Base-by-base conservation (phyloP, 2,329 filamentous ascomycete genomes). In the Xylariaceae sp. region DNA sequence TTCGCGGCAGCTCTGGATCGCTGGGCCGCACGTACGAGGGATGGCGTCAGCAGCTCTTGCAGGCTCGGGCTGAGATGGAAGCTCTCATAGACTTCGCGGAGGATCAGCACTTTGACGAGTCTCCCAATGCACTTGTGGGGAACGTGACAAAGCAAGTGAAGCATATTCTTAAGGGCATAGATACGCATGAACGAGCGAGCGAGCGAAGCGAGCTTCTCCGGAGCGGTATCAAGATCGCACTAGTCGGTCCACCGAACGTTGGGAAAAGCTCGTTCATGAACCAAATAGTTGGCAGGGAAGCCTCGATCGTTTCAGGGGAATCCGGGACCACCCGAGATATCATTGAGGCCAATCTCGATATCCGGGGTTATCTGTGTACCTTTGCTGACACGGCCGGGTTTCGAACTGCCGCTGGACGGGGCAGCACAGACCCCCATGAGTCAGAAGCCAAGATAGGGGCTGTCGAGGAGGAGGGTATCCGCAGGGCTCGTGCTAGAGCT, bases 61-160 rank as follows among this genome's bases (percentile, higher is more conserved):
- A 89, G 60, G 93, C 93, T 9, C 85, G 95, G 1, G 95, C 91
- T 9, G 93, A 98, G 75, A 81, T 99, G 40, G 95, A 99, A 74
- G 95, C 95, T 0, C 76, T 99, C 64, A 98, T 99, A 59, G 95
- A 99, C 74, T 99, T 99, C 71, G 89, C 91, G 1, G 95, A 99
- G 72, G 95, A 98, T 68, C 93, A 99, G 74, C 90, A 98, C 75
- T 96, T 99, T 68, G 93, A 98, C 65, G 92, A 96, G 73, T 88
- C 90, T 2, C 89, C 91, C 0, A 76, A 81, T 0, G 83, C 89
- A 52, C 79, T 98, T 20, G 81, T 96, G 44, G 72, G 70, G 0
- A 91, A 87, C 47, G 90, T 97, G 26, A 82, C 85, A 1, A 64
- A 63, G 0, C 86, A 92, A 67, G 83, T 96, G 2, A 69, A 72